A percentile compares a stretch with the other conserved stretches of the same genome.
Evolutionary conservation across 352 stramenopile species (phyloP).

Genomic region (Phytophthora parvispora): DNA sequence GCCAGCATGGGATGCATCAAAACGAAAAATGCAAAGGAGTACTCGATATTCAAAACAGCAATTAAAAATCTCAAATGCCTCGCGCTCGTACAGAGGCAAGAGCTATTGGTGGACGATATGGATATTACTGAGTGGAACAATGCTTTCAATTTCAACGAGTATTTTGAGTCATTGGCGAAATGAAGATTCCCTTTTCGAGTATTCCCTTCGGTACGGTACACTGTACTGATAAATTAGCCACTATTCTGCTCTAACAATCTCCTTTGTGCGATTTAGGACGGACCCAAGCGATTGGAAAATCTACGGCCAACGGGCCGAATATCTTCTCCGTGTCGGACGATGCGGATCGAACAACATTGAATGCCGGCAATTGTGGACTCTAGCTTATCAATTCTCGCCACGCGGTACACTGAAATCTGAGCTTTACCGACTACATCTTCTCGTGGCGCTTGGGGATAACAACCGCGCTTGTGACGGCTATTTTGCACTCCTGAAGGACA

Average conservation of each 20-base stretch:
- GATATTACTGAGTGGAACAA: slow-evolving; percentile 4
- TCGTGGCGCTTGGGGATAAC: slow-evolving; percentile 9
- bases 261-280: slow-evolving; percentile 4
- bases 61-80: not conserved
- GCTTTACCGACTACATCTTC: slow-evolving; percentile 28
- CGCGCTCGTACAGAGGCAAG: not conserved
- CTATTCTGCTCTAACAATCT: not conserved
- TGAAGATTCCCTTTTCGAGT: slow-evolving; percentile 39
- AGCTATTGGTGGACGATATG: slow-evolving; percentile 1
- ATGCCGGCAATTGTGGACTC: slow-evolving; percentile 19
- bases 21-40: not conserved
- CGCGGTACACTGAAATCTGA: slow-evolving; percentile 26
- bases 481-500: slow-evolving; percentile 5
- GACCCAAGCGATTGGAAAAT: slow-evolving; percentile 60
- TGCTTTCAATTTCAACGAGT: slow-evolving; percentile 26
- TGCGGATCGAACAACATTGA: slow-evolving; percentile 9
- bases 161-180: slow-evolving; percentile 44
- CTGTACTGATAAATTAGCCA: not conserved
- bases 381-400: slow-evolving; percentile 25
- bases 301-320: slow-evolving; percentile 29
- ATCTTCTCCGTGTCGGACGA: not conserved
- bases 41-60: not conserved
- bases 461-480: slow-evolving; percentile 24
- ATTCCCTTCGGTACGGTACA: slow-evolving; percentile 28
- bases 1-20: not conserved